Conservation (phyloP, 768 basidiomycete species). For the Coprinopsis cinerea region DNA sequence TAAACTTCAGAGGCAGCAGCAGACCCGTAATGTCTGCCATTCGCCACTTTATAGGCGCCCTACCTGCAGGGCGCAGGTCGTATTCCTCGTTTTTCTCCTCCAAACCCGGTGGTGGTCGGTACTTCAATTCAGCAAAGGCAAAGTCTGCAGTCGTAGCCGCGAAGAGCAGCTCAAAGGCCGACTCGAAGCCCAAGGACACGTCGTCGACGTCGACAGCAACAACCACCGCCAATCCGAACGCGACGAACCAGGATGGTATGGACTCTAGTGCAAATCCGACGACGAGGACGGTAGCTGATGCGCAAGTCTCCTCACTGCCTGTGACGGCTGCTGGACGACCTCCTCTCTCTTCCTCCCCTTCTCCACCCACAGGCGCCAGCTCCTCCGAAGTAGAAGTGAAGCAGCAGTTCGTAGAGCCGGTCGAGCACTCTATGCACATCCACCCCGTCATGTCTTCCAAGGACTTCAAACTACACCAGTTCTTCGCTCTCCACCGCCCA, state of each 20-base stretch:
- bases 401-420: conserved; percentile 7
- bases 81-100: conserved; percentile 81
- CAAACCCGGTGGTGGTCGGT: conserved; percentile 68
- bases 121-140: conserved; percentile 64
- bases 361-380: not conserved
- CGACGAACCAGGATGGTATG: conserved; percentile 8
- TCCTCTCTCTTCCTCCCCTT: conserved; percentile 6
- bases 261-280: not conserved
- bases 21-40: conserved; percentile 6
- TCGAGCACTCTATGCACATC: conserved; percentile 14
- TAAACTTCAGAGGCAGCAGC: not conserved
- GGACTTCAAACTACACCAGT: conserved; percentile 77
- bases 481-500: conserved; percentile 79
- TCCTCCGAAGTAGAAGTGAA: not conserved
- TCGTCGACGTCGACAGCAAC: conserved; percentile 1
- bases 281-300: conserved; percentile 2
- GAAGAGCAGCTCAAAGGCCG: conserved; percentile 20
- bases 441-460: conserved; percentile 59
- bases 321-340: conserved; percentile 8
- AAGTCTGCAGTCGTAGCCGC: conserved; percentile 29
- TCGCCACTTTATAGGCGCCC: conserved; percentile 2
- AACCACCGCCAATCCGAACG: not conserved
- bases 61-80: conserved; percentile 35
- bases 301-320: conserved; percentile 7
- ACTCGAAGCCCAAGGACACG: conserved; percentile 10